Base-by-base conservation (phyloP, 495 filamentous ascomycete genomes). In the Daldinia childiae region DNA sequence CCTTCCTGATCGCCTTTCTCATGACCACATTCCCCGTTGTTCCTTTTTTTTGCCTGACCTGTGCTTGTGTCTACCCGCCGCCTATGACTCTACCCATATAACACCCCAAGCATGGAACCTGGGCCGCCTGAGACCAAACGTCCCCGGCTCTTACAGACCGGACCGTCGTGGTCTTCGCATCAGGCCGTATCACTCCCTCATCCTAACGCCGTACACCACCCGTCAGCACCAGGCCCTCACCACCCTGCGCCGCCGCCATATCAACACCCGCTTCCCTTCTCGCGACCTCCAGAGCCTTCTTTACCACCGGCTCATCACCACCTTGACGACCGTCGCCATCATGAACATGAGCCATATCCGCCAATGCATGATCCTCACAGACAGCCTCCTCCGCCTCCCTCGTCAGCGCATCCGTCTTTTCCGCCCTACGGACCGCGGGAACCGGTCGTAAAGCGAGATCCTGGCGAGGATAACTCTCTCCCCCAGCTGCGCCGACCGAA, bases 321-420 rank as follows among this genome's bases (percentile, higher is more conserved):
- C 66, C 62, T 79, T 66, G 79, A 82, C 72, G 83, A 85, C 76
- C 83, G 81, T 68, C 80, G 82, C 52, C 82, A 84, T 65, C 82
- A 83, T 83, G 83, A 85, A 60, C 78, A 79, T 66, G 83, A 83
- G 38, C 76, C 76, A 54, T 84, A 76, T 68, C 82, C 82, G 64
- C 80, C 80, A 65, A 86, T 86, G 78, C 82, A 84, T 74, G 82
- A 85, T 76, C 79, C 79, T 61, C 77, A 82, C 64, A 82, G 82
- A 72, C 82, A 78, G 74, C 82, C 71, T 41, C 65, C 70, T 39
- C 51, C 71, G 26, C 76, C 82, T 62, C 82, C 80, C 54, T 83
- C 82, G 19, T 82, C 82, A 73, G 82, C 79, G 43, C 82, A 80
- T 71, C 81, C 82, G 62, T 64, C 82, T 50, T 82, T 73, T 68